Base-by-base conservation (phyloP, 169 alveolate genomes). In the Plasmodium gaboni region DNA sequence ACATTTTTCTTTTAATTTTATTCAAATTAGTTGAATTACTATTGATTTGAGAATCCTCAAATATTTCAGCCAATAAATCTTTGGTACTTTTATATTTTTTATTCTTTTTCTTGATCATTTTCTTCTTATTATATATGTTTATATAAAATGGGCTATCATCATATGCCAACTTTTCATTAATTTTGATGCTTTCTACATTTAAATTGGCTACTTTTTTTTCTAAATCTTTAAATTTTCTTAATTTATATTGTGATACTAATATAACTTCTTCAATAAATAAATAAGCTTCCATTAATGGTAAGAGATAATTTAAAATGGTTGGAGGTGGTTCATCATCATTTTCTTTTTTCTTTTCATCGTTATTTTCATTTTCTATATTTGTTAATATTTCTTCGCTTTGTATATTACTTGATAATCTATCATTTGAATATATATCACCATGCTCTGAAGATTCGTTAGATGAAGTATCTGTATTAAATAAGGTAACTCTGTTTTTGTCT, bases 221-320 rank as follows among this genome's bases (percentile, higher is more conserved):
- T 72, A 80, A 55, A 10, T 80, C 90, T 63, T 80, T 80, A 42
- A 80, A 80, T 57, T 80, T 80, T 80, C 55, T 68, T 71, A 80
- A 55, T 61, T 80, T 80, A 26, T 80, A 80, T 44, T 80, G 90
- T 5, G 90, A 80, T 13, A 80, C 83, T 24, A 80, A 63, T 1
- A 80, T 80, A 48, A 80, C 90, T 80, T 80, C 90, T 68, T 80
- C 90, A 53, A 80, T 80, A 71, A 80, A 80, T 55, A 80, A 51
- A 61, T 80, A 80, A 9, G 90, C 90, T 38, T 80, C 90, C 90
- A 80, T 80, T 26, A 80, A 71, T 6, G 90, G 90, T 38, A 80
- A 61, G 15, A 80, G 51, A 60, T 80, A 80, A 28, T 80, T 80
- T 65, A 80, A 80, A 55, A 80, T 80, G 17, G 69, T 80, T 22